These are phyloP conservation scores for Penicillium fimorum DNA, from an alignment of 495 filamentous ascomycete genomes.

Conservation along the genomic window DNA sequence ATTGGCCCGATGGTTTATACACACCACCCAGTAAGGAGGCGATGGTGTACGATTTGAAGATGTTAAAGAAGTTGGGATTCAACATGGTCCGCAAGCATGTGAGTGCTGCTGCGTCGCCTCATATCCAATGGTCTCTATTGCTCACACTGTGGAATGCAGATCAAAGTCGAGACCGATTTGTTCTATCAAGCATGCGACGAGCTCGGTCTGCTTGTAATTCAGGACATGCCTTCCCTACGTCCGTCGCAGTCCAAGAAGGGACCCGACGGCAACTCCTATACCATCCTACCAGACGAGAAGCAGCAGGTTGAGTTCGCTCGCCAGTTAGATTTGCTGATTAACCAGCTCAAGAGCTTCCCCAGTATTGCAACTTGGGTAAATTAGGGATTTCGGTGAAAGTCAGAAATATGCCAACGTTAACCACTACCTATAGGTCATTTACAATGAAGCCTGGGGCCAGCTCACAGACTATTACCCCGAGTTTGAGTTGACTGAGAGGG, in stretches of 20 bases:
- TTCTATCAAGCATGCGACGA: slow-evolving; percentile 66
- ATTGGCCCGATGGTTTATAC: slow-evolving; percentile 68
- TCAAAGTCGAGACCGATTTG: slow-evolving; percentile 65
- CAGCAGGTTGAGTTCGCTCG: slow-evolving; percentile 61
- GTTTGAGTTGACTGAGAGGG: slow-evolving; percentile 50
- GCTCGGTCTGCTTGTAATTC: slow-evolving; percentile 61
- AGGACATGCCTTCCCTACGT: slow-evolving; percentile 65
- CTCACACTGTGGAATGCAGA: slow-evolving; percentile 34
- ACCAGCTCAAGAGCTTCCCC: slow-evolving; percentile 61
- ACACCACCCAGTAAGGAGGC: slow-evolving; percentile 59
- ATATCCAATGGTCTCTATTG: background rate
- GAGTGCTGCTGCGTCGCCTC: slow-evolving; percentile 17
- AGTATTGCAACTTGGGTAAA: slow-evolving; percentile 54
- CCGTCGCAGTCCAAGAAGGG: slow-evolving; percentile 21
- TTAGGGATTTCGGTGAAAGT: background rate
- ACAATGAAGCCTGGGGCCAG: slow-evolving; percentile 74
- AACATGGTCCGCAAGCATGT: slow-evolving; percentile 70
- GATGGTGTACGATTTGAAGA: slow-evolving; percentile 62
- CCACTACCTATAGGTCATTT: slow-evolving; percentile 50
- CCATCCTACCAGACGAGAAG: slow-evolving; percentile 40
- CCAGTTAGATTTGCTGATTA: slow-evolving; percentile 58
- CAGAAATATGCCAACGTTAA: background rate
- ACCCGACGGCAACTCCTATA: background rate
- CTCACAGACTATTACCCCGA: slow-evolving; percentile 50
- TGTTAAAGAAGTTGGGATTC: slow-evolving; percentile 61